Conservation (phyloP, 768 basidiomycete genomes). For the Suillus ampliporus region DNA sequence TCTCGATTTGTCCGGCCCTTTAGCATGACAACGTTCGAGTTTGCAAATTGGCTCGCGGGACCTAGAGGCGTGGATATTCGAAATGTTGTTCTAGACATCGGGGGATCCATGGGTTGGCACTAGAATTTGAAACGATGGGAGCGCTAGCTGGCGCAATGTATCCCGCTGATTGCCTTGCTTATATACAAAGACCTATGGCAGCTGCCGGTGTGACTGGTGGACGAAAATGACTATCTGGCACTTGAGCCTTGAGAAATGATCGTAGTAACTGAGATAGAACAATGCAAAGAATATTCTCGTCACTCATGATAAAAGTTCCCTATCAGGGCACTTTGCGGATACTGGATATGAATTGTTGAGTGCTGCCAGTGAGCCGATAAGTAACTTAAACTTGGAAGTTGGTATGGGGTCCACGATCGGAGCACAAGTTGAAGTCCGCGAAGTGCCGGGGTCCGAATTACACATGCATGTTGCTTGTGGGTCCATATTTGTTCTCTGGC, state of each 20-base stretch:
- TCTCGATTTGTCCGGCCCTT: background rate
- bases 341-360: background rate
- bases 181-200: background rate
- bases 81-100: background rate
- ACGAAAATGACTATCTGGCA: background rate
- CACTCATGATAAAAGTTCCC: background rate
- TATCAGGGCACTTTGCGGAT: background rate
- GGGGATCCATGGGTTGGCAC: background rate
- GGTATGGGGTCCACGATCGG: too few species aligned
- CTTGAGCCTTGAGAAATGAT: background rate
- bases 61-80: background rate
- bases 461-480: background rate
- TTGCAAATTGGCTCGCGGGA: background rate
- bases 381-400: too few species aligned
- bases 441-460: conserved; percentile 2
- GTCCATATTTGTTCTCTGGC: background rate
- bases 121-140: background rate
- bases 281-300: background rate
- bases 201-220: background rate
- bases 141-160: background rate
- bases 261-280: background rate
- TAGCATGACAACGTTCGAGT: background rate
- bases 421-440: background rate
- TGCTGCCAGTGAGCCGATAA: background rate
- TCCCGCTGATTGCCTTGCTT: background rate